A percentile compares a stretch with the other conserved stretches of the same genome.
These are phyloP conservation scores for Metarhizium anisopliae DNA, from an alignment of 2,329 filamentous ascomycete species.

Conservation along the genomic window DNA sequence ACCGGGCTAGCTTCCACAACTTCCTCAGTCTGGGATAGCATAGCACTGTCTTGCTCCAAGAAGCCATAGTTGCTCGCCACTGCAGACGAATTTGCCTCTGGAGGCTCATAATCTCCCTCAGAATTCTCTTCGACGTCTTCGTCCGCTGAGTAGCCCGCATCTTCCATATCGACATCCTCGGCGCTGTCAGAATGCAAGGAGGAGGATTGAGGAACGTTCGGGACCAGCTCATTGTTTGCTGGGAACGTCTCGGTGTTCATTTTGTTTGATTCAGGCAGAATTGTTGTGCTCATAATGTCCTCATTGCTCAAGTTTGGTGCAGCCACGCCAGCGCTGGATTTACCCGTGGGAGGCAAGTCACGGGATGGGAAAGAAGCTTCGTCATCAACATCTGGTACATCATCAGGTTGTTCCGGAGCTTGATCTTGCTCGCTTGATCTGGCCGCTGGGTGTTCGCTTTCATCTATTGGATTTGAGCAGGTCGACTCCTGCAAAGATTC, in stretches of 20 bases:
- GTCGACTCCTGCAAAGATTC: not conserved
- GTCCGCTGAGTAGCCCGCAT: slow-evolving; percentile 26
- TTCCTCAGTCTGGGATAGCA: not conserved
- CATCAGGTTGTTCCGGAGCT: not conserved
- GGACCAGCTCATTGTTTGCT: not conserved
- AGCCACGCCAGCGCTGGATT: not conserved
- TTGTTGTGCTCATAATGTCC: not conserved
- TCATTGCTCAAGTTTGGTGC: not conserved
- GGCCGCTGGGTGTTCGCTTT: not conserved
- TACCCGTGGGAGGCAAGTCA: not conserved
- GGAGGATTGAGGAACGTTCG: not conserved
- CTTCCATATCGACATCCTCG: slow-evolving; percentile 12
- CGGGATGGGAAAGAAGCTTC: not conserved
- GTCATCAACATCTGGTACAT: not conserved
- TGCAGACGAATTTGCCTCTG: slow-evolving; percentile 23
- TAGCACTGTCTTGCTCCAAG: slow-evolving; percentile 4
- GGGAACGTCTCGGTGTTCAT: not conserved
- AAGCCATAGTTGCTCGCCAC: not conserved
- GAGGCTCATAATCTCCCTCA: slow-evolving; percentile 46
- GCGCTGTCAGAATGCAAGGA: not conserved
- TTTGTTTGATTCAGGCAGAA: not conserved
- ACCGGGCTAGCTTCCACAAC: not conserved
- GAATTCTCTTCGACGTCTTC: slow-evolving; percentile 26
- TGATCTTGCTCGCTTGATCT: not conserved
- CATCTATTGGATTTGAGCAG: not conserved